Percentiles rank a stretch among this genome's conserved stretches.
Evolutionary conservation across 192 early-diverging fungal species (phyloP).

Genomic region (Phlyctochytrium bullatum): DNA sequence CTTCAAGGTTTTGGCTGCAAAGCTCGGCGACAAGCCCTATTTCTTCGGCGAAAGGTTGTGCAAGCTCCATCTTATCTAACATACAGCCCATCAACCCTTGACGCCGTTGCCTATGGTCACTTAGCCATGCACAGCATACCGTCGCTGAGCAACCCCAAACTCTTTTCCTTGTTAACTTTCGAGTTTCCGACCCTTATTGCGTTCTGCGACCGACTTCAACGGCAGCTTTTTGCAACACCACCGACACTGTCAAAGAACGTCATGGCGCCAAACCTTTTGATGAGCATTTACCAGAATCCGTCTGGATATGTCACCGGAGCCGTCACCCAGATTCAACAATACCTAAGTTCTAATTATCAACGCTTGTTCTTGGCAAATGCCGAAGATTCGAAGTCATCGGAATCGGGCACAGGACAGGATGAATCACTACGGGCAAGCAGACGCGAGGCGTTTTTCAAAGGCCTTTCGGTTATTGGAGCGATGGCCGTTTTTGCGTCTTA

Average conservation of each 20-base stretch:
- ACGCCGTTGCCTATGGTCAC: constrained; percentile 81
- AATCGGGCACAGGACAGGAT: not conserved
- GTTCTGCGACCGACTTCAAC: constrained; percentile 61
- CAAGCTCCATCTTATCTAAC: not conserved
- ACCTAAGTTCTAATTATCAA: constrained; percentile 35
- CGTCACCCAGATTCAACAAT: too few species aligned
- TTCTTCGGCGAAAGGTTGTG: constrained; percentile 75
- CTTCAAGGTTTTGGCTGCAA: constrained; percentile 64
- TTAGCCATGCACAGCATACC: constrained; percentile 75
- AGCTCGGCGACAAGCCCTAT: constrained; percentile 73
- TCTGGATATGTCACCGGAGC: constrained; percentile 21
- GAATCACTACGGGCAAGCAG: constrained; percentile 26
- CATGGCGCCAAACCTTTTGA: constrained; percentile 42
- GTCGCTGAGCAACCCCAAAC: constrained; percentile 65
- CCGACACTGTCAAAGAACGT: constrained; percentile 21
- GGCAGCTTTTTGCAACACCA: constrained; percentile 35
- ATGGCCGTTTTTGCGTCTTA: constrained; percentile 49
- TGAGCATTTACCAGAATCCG: constrained; percentile 10
- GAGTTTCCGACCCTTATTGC: constrained; percentile 66
- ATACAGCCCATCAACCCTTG: constrained; percentile 66
- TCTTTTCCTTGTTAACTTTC: constrained; percentile 63
- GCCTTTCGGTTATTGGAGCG: constrained; percentile 31
- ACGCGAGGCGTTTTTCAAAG: constrained; percentile 25
- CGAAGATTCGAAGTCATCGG: not conserved
- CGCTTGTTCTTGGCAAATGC: not conserved